These are phyloP conservation scores for Komagataella mondaviorum DNA, from an alignment of 805 yeast species.

Conservation along the genomic window DNA sequence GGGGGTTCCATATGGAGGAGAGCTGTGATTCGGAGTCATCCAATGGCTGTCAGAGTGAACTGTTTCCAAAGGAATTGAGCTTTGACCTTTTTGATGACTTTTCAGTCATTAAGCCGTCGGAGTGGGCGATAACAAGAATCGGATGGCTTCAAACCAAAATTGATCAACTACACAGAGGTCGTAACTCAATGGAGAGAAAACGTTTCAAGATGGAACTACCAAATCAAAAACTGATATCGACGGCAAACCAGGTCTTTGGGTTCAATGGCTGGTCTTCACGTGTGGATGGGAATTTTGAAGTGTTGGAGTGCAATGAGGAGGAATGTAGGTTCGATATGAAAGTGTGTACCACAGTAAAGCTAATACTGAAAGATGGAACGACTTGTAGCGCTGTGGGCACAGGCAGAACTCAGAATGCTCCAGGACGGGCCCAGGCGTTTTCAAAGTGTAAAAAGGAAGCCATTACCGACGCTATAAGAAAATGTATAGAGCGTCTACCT, in stretches of 20 bases:
- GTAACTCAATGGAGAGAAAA: background rate
- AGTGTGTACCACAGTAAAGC: slow-evolving; percentile 17
- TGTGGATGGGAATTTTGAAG: slow-evolving; percentile 13
- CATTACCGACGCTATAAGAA: slow-evolving; percentile 27
- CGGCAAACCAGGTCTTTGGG: slow-evolving; percentile 38
- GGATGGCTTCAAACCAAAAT: background rate
- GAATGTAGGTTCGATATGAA: slow-evolving; percentile 8
- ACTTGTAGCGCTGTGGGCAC: slow-evolving; percentile 21
- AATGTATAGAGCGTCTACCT: slow-evolving; percentile 24
- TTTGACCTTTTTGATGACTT: background rate
- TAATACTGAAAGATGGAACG: slow-evolving; percentile 31
- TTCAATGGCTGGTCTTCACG: slow-evolving; percentile 35
- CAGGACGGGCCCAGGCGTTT: slow-evolving; percentile 20
- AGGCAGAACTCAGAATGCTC: slow-evolving; percentile 21
- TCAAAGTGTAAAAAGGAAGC: slow-evolving; percentile 33
- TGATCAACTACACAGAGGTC: background rate
- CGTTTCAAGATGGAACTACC: slow-evolving; percentile 4
- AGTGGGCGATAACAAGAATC: slow-evolving; percentile 1
- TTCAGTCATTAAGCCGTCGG: background rate
- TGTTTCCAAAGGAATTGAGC: background rate
- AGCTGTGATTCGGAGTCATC: background rate
- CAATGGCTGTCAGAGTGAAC: background rate
- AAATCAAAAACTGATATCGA: slow-evolving; percentile 12
- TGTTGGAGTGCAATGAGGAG: slow-evolving; percentile 8
- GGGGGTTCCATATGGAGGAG: background rate